phyloP scores from a whole-genome alignment of 805 yeast genomes.

The Torulaspora maleeae region DNA sequence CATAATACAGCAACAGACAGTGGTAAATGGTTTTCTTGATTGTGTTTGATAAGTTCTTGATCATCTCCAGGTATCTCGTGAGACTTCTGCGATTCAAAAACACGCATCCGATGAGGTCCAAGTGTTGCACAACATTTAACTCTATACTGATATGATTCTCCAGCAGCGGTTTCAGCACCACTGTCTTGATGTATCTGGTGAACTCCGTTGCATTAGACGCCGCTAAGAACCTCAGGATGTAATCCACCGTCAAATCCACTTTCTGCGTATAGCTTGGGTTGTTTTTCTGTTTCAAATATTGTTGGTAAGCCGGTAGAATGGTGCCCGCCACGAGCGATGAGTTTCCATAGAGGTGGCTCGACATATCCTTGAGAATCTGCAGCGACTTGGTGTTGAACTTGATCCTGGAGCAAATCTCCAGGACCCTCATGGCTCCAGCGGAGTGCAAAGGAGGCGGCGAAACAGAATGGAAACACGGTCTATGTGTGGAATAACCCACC shows the following conservation, averaged over 20 bases:
- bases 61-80: conserved; percentile 38
- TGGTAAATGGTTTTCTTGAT: conserved; percentile 45
- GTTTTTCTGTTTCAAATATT: conserved; percentile 14
- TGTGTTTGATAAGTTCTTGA: conserved; percentile 36
- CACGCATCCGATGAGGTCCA: conserved; percentile 45
- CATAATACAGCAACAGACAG: conserved; percentile 42
- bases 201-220: conserved; percentile 48
- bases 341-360: conserved; percentile 16
- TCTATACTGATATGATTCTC: conserved; percentile 38
- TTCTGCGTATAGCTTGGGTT: conserved; percentile 11
- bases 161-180: conserved; percentile 22
- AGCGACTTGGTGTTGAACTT: conserved; percentile 34
- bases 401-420: conserved; percentile 30
- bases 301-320: conserved; percentile 22
- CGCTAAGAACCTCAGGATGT: conserved; percentile 44
- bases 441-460: conserved; percentile 34
- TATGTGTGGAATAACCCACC: conserved; percentile 35
- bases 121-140: conserved; percentile 30
- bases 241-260: conserved; percentile 21
- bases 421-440: conserved; percentile 27
- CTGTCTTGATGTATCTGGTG: conserved; percentile 29
- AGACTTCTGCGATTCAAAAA: conserved; percentile 40
- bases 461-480: conserved; percentile 34
- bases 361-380: conserved; percentile 34
- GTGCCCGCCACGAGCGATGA: conserved; percentile 8